Percentiles rank a stretch among this genome's conserved stretches.
Conservation (phyloP, 176 grass and related monocot genomes). For the Bonia amplexicaulis region DNA sequence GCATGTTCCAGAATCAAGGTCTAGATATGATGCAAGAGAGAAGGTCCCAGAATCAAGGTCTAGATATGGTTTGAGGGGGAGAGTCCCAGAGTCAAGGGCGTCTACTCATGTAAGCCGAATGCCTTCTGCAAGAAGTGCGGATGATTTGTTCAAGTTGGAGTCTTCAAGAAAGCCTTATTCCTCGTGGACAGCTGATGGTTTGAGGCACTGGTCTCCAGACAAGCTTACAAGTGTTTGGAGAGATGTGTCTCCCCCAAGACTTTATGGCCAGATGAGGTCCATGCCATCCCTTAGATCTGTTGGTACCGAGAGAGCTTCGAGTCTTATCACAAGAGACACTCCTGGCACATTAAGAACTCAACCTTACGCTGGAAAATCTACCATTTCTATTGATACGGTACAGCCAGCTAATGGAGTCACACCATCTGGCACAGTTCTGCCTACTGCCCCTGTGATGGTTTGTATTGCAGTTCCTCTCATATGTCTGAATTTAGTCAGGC, state of each 20-base stretch:
- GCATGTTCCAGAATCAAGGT: slow-evolving; percentile 33
- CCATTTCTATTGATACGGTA: slow-evolving; percentile 28
- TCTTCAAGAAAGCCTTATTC: slow-evolving; percentile 46
- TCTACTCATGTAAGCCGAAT: slow-evolving; percentile 38
- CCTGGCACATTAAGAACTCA: slow-evolving; percentile 40
- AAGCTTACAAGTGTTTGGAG: slow-evolving; percentile 26
- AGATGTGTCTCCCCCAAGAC: slow-evolving; percentile 45
- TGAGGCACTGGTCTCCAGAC: slow-evolving; percentile 46
- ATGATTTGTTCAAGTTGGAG: slow-evolving; percentile 43
- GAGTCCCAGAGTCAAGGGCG: slow-evolving; percentile 32
- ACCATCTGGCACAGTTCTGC: slow-evolving; percentile 8
- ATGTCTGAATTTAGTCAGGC: not conserved
- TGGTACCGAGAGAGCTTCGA: slow-evolving; percentile 33
- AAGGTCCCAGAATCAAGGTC: slow-evolving; percentile 26
- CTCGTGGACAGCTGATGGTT: slow-evolving; percentile 31
- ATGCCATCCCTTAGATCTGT: slow-evolving; percentile 31
- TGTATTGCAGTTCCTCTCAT: slow-evolving; percentile 17
- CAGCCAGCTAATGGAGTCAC: slow-evolving; percentile 38
- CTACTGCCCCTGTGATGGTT: slow-evolving; percentile 35
- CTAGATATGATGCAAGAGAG: slow-evolving; percentile 36
- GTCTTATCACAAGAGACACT: slow-evolving; percentile 41
- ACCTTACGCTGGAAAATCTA: slow-evolving; percentile 33
- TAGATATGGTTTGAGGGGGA: slow-evolving; percentile 35
- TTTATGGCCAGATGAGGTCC: slow-evolving; percentile 39
- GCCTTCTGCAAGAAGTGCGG: slow-evolving; percentile 51